Base-by-base conservation (phyloP, 257 asterid genomes). In the Scutellaria galericulata region DNA sequence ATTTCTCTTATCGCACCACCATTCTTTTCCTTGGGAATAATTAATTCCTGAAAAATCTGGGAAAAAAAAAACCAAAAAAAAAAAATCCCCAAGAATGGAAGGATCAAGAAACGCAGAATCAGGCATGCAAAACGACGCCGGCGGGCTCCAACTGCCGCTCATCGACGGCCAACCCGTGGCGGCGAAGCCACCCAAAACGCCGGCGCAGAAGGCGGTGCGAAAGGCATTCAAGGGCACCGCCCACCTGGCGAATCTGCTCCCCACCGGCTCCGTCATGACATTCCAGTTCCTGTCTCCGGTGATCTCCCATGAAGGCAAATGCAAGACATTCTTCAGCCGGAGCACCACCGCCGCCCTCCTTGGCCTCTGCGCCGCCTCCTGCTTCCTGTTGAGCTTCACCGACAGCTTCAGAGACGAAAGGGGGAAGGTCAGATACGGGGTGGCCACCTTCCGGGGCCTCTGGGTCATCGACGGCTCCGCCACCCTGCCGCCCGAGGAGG, bases 181-280 rank as follows among this genome's bases (percentile, higher is more conserved):
- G 4, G 10, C 13, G 2, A 88, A 85, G 45, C 81, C 83, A 14
- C 45, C 62, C 1, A 93, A 90, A 80, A 73, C 96, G 35, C 79
- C 85, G 5, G 68, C 81, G 6, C 87, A 83, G 55, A 93, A 79
- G 62, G 94, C 70, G 18, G 84, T 90, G 4, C 81, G 96, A 9
- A 93, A 90, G 65, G 84, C 97, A 6, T 86, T 89, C 71, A 90
- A 89, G 58, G 90, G 90, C 20, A 89, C 96, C 7, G 94, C 98
- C 5, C 85, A 81, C 64, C 86, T 93, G 59, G 71, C 97, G 3
- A 93, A 90, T 31, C 98, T 90, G 78, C 93, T 93, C 31, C 98
- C 98, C 0, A 89, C 98, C 7, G 98, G 98, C 20, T 82, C 98
- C 75, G 96, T 93, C 51, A 86, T 93, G 11, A 78, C 91, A 0